Base-by-base conservation (phyloP, 2,329 filamentous ascomycete genomes). In the Claviceps quebecensis region DNA sequence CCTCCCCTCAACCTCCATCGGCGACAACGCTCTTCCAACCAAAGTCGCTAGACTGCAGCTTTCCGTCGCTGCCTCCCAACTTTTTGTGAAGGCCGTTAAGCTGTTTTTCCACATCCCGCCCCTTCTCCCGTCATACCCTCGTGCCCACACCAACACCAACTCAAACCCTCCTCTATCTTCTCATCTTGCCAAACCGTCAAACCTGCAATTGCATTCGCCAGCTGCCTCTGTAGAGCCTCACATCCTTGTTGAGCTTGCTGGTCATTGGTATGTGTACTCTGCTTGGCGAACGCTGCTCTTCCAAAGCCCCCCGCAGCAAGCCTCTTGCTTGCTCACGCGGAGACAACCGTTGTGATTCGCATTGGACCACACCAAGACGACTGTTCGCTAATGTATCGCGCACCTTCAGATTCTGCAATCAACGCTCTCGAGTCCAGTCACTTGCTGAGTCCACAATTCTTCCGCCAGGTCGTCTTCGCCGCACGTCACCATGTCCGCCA, bases 401-500 rank as follows among this genome's bases (percentile, higher is more conserved):
- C 52, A 44, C 29, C 16, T 16, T 9, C 37, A 50, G 47, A 45
- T 46, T 50, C 44, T 36, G 22, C 43, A 40, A 39, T 22, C 17
- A 50, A 23, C 44, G 3, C 44, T 44, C 34, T 22, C n/a, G 48
- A 38, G 26, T 34, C 43, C 22, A 53, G 23, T 29, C 38, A 49
- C 39, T 45, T 34, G 17, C 34, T 38, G 37, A 49, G 37, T 17
- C 37, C 45, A 17, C 23, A 23, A 26, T 9, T 34, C 29, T 37
- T 17, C 44, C 52, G 17, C 48, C 54, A 50, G 52, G 55, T 56
- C 54, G 55, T 56, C 56, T 56, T 57, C 54, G 54, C 57, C 56
- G 55, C 59, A 60, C 58, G 58, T 57, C 64, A 67, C 54, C 61
- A 72, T 72, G 69, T 72, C 69, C 60, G 69, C 93, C 72, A 98